These are phyloP conservation scores for Dendrobium nobile DNA, from an alignment of 106 monocot genomes.

Conservation along the genomic window DNA sequence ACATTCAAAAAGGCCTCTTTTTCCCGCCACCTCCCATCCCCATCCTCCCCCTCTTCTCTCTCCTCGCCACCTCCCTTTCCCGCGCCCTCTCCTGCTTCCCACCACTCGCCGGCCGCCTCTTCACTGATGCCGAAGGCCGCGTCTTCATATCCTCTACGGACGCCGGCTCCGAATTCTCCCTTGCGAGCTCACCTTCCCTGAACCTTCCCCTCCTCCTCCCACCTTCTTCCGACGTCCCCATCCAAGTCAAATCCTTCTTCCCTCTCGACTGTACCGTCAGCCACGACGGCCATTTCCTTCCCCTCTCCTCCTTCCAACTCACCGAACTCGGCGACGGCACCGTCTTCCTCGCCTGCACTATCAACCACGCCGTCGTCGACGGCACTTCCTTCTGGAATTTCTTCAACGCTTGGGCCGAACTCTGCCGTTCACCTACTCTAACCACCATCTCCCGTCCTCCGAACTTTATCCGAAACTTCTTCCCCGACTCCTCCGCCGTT, in stretches of 20 bases:
- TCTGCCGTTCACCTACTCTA: conserved; percentile 20
- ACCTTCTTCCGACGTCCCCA: conserved; percentile 20
- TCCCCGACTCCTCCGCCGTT: conserved; percentile 49
- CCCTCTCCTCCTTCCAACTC: conserved; percentile 40
- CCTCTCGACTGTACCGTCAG: conserved; percentile 40
- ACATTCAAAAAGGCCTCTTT: conserved; percentile 94
- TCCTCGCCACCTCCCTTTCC: conserved; percentile 53
- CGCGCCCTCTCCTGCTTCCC: conserved; percentile 49
- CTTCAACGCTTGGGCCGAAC: conserved; percentile 76
- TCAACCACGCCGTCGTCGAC: conserved; percentile 50
- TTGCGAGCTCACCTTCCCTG: conserved; percentile 24
- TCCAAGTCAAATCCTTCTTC: conserved; percentile 30
- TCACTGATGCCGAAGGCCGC: conserved; percentile 34
- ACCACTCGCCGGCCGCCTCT: conserved; percentile 64
- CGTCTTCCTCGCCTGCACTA: conserved; percentile 36
- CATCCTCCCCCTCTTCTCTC: conserved; percentile 25
- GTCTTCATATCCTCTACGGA: conserved; percentile 54
- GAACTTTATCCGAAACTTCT: conserved; percentile 54
- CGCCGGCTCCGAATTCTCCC: conserved; percentile 59
- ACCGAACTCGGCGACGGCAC: conserved; percentile 38
- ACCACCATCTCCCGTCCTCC: conserved; percentile 26
- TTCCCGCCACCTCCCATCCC: conserved; percentile 38
- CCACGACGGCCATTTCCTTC: conserved; percentile 59
- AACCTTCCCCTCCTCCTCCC: conserved; percentile 14
- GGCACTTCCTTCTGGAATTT: conserved; percentile 88